Evolutionary conservation across 2,329 filamentous ascomycete genomes (phyloP).

Genomic region (Colletotrichum plurivorum): DNA sequence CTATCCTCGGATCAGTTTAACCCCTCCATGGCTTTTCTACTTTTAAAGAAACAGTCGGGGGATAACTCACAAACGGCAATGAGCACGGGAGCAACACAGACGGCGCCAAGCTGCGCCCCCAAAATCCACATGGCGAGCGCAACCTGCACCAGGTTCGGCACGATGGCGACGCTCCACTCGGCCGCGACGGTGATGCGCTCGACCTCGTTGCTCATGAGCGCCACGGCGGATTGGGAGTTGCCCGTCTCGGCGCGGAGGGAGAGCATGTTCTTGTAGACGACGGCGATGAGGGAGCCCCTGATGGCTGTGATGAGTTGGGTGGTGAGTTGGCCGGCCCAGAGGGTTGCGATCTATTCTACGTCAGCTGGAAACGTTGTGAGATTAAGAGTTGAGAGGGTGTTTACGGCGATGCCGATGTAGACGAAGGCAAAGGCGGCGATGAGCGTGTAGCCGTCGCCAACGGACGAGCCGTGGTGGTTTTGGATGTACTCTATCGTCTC

Average conservation of each 20-base stretch:
- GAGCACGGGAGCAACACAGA: conserved; percentile 56
- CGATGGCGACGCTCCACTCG: conserved; percentile 42
- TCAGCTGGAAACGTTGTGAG: background rate
- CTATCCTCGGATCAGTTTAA: background rate
- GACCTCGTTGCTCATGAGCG: conserved; percentile 48
- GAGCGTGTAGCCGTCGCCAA: conserved; percentile 52
- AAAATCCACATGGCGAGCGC: conserved; percentile 47
- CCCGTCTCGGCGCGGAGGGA: conserved; percentile 33
- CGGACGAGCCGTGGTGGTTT: background rate
- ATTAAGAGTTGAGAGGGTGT: background rate
- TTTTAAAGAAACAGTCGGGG: too few species aligned
- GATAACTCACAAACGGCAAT: conserved; percentile 48
- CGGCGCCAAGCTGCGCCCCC: conserved; percentile 53
- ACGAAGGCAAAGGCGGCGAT: conserved; percentile 56
- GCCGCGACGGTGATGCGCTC: conserved; percentile 45
- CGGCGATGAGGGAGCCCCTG: conserved; percentile 45
- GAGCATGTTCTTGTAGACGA: conserved; percentile 46
- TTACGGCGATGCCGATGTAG: conserved; percentile 56
- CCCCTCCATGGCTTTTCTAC: too few species aligned
- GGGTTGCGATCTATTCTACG: conserved; percentile 5
- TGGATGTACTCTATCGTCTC: conserved; percentile 38
- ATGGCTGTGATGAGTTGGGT: conserved; percentile 45
- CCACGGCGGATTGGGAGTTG: conserved; percentile 43
- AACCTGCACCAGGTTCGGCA: conserved; percentile 41
- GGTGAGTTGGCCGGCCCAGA: conserved; percentile 40